Conservation (phyloP, 2,329 filamentous ascomycete genomes). For the Alternaria brassicicola region DNA sequence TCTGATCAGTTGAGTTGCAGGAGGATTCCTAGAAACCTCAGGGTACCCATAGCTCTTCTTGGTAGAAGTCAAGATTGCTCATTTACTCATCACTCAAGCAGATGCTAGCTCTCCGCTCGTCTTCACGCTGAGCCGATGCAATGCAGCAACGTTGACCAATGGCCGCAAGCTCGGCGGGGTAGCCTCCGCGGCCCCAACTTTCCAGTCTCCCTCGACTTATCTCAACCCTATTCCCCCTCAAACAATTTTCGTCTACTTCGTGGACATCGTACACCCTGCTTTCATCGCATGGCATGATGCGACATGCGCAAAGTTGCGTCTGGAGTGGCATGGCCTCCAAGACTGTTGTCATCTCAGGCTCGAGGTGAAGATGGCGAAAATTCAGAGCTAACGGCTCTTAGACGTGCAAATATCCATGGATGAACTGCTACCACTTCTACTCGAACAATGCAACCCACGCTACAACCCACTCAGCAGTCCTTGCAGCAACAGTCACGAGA, state of each 20-base stretch:
- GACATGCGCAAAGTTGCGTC: not conserved
- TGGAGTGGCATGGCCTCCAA: not conserved
- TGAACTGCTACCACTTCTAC: not conserved
- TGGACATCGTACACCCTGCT: too few species aligned
- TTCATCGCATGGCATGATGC: not conserved
- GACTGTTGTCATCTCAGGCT: not conserved
- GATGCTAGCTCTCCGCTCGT: not conserved
- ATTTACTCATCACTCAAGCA: not conserved
- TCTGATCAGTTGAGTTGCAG: not conserved
- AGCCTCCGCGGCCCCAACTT: not conserved
- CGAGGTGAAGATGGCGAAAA: not conserved
- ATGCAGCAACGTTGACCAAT: not conserved
- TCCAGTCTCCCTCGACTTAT: not conserved
- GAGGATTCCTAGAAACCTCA: too few species aligned
- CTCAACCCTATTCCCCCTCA: not conserved
- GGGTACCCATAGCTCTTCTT: not conserved
- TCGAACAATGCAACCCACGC: not conserved
- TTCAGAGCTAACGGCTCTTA: not conserved
- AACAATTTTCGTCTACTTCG: not conserved
- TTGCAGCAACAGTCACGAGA: not conserved
- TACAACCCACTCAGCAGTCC: not conserved
- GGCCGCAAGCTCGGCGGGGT: not conserved
- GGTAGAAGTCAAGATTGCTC: not conserved
- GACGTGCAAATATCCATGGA: not conserved
- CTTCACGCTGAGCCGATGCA: not conserved